Evolutionary conservation across 2,329 filamentous ascomycete species (phyloP).

Genomic region (Exophiala oligosperma): DNA sequence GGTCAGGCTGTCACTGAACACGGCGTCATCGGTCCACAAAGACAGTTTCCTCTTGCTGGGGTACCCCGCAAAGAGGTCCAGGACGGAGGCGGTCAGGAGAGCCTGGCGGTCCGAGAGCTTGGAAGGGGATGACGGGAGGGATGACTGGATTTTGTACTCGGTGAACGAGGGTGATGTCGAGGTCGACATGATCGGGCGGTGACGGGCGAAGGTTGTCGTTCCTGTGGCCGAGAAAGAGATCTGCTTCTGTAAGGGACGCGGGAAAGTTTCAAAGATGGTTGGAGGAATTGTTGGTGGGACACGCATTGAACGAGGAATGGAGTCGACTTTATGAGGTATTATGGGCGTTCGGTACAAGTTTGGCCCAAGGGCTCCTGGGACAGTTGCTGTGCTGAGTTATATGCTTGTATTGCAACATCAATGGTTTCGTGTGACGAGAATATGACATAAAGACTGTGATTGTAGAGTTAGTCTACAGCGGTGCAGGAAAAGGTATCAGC

Average conservation of each 20-base stretch:
- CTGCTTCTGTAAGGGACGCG: constrained; percentile 3
- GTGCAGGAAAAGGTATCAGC: not conserved
- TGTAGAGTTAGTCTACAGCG: not conserved
- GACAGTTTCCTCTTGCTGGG: constrained; percentile 21
- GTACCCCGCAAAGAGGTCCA: constrained; percentile 59
- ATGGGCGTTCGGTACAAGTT: not conserved
- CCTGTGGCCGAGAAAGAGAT: not conserved
- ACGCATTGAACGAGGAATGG: not conserved
- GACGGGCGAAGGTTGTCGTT: not conserved
- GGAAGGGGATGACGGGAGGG: constrained; percentile 44
- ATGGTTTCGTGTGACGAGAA: too few relatives aligned
- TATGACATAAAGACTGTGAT: too few relatives aligned
- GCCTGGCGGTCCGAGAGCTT: constrained; percentile 56
- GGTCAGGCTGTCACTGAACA: constrained; percentile 61
- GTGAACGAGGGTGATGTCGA: not conserved
- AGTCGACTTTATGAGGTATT: not conserved
- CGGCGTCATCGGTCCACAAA: constrained; percentile 59
- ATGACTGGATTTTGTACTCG: constrained; percentile 11
- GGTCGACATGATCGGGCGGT: constrained; percentile 1
- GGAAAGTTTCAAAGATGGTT: constrained; percentile 25
- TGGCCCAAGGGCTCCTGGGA: too few relatives aligned
- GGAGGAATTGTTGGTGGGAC: constrained; percentile 11
- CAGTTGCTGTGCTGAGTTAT: too few relatives aligned
- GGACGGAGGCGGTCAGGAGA: constrained; percentile 57
- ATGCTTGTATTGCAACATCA: too few relatives aligned